phyloP scores from a whole-genome alignment of 768 basidiomycete genomes.

The Rhizopogon vulgaris region DNA sequence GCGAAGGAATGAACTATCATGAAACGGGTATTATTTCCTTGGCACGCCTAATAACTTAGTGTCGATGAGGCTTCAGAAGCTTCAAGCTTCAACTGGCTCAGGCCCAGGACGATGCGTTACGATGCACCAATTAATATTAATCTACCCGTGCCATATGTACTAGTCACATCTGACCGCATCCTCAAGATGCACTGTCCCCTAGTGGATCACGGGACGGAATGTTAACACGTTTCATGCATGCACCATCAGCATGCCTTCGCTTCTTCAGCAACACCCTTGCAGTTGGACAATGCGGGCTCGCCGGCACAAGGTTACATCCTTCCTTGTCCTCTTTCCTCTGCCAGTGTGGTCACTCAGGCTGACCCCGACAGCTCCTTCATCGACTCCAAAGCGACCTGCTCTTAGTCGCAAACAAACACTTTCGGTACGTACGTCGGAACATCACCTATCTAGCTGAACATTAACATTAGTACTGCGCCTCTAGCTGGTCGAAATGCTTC shows the following conservation, averaged over 20 bases:
- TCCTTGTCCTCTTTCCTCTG: conserved; percentile 15
- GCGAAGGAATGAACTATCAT: too few species aligned
- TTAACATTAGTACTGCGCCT: conserved; percentile 7
- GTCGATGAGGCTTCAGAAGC: not conserved
- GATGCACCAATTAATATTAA: not conserved
- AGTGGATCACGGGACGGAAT: not conserved
- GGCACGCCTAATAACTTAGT: not conserved
- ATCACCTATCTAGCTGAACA: conserved; percentile 8
- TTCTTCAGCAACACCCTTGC: conserved; percentile 16
- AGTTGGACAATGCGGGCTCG: conserved; percentile 26
- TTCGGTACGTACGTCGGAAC: conserved; percentile 25
- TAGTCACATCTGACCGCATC: not conserved
- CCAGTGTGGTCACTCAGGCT: not conserved
- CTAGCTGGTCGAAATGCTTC: conserved; percentile 32
- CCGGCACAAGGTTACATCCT: not conserved
- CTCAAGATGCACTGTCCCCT: not conserved
- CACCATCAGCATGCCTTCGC: conserved; percentile 19
- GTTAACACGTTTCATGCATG: conserved; percentile 26
- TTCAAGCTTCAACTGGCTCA: too few species aligned
- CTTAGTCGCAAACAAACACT: conserved; percentile 21
- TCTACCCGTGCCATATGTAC: not conserved
- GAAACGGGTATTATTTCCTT: too few species aligned
- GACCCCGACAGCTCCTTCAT: not conserved
- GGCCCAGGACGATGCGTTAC: not conserved
- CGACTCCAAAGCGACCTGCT: conserved; percentile 23